Evolutionary conservation across 257 asterid species (phyloP).

Genomic region (Orobanche coerulescens): DNA sequence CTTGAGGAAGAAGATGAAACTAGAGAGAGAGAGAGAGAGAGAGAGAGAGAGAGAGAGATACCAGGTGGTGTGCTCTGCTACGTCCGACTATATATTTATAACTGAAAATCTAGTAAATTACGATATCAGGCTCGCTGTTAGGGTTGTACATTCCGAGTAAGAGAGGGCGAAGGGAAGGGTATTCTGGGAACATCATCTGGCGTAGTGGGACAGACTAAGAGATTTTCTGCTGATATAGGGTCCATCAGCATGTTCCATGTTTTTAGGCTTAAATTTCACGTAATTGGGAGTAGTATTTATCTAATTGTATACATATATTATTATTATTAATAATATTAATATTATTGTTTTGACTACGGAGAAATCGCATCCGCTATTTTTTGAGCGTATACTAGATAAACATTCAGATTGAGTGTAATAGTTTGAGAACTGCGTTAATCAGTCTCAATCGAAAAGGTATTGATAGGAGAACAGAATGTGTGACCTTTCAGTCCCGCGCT

Average conservation of each 20-base stretch:
- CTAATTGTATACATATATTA: no score
- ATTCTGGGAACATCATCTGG: background rate
- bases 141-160: background rate
- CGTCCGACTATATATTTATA: constrained; percentile 21
- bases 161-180: constrained; percentile 13
- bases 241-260: constrained; percentile 24
- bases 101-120: constrained; percentile 18
- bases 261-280: constrained; percentile 2
- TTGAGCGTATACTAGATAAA: no score
- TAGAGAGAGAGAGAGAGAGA: constrained; percentile 19
- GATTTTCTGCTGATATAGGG: constrained; percentile 18
- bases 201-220: constrained; percentile 21
- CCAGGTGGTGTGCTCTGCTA: constrained; percentile 27
- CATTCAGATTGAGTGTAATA: no score
- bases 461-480: no score
- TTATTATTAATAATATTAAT: no score
- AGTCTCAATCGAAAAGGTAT: no score
- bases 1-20: background rate
- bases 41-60: constrained; percentile 20
- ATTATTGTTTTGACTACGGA: no score
- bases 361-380: no score
- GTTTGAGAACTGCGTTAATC: no score
- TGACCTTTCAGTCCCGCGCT: no score
- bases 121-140: constrained; percentile 9
- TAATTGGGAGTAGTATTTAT: no score